Base-by-base conservation (phyloP, 768 basidiomycete species). In the Lactarius hatsudake region DNA sequence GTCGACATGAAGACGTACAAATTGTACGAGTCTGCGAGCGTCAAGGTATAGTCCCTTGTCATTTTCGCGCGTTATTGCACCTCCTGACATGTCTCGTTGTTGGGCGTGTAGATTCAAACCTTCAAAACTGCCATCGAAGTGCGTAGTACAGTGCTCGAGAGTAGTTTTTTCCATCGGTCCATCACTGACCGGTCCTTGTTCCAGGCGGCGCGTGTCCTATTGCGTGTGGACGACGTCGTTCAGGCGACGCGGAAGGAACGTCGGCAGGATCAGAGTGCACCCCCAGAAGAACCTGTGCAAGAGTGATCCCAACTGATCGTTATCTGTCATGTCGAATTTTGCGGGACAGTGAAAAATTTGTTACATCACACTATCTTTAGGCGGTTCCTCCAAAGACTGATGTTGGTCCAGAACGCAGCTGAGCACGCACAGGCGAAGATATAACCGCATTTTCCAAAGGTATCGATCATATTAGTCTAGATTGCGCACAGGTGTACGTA, bases 61-160 rank as follows among this genome's bases (percentile, higher is more conserved):
- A 0, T 17, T 23, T 9, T 17, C 59, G 5, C 45, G 6, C 71
- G 71, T 5, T 17, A 5, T 53, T 26, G 12, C 45, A n/a, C 32
- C 72, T 28, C 13, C 48, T 61, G 17, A 34, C 30, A 8, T 51
- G 23, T 38, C 20, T 28, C 40, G 23, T 42, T 51, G 30, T 42
- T 51, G 30, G 36, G 43, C 48, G n/a, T 30, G 1, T 69, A 90
- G 90, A 90, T 96, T 42, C 96, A 98, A 82, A 98, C 89, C 10
- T 80, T 96, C 74, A 98, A 98, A 84, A 99, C 96, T 9, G 96
- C 97, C 20, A 90, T 98, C 73, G 95, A 99, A 86, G 90, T 88
- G 62, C 65, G 76, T 72, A n/a, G 40, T 9, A 34, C 15, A 30
- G 18, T 13, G 48, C n/a, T 51, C 48, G 26, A 15, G 26, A 51